Percentiles rank a stretch among this genome's conserved stretches.
Conservation (phyloP, 2,329 filamentous ascomycete genomes). For the Myriangium duriaei region DNA sequence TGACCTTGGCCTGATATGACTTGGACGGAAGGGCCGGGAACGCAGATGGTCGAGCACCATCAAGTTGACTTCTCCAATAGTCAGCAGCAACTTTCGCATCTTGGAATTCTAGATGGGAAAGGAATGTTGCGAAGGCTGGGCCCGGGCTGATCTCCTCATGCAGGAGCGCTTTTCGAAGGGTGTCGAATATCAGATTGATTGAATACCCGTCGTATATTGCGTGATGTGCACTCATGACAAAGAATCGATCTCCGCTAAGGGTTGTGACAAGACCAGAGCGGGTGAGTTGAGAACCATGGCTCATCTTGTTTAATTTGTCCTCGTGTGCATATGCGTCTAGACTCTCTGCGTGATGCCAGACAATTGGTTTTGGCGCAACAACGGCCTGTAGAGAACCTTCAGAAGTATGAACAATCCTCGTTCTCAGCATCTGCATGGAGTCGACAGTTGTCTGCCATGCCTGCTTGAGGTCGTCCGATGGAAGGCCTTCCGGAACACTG, state of each 20-base stretch:
- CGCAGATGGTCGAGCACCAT: background rate
- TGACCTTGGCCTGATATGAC: background rate
- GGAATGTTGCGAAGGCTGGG: no score
- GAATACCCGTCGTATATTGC: slow-evolving; percentile 1
- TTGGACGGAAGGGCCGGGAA: background rate
- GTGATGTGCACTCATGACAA: slow-evolving; percentile 5
- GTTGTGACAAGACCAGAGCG: background rate
- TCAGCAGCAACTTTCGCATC: no score
- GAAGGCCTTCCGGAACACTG: background rate
- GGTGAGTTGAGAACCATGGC: background rate
- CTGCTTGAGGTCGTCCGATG: background rate
- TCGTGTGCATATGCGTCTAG: background rate
- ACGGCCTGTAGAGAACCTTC: background rate
- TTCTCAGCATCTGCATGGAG: background rate
- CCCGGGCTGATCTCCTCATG: no score
- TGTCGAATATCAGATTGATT: no score
- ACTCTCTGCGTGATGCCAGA: background rate
- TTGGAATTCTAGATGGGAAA: slow-evolving; percentile 47
- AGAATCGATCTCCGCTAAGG: background rate
- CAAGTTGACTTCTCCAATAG: background rate
- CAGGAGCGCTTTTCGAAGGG: no score
- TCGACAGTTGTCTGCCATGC: background rate
- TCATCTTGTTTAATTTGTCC: background rate
- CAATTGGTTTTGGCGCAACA: background rate
- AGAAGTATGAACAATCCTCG: background rate